Evolutionary conservation across 78 protist species (phyloP), one percentile per base, ranked within the genome.

Genomic region (Creolimax fragrantissima): DNA sequence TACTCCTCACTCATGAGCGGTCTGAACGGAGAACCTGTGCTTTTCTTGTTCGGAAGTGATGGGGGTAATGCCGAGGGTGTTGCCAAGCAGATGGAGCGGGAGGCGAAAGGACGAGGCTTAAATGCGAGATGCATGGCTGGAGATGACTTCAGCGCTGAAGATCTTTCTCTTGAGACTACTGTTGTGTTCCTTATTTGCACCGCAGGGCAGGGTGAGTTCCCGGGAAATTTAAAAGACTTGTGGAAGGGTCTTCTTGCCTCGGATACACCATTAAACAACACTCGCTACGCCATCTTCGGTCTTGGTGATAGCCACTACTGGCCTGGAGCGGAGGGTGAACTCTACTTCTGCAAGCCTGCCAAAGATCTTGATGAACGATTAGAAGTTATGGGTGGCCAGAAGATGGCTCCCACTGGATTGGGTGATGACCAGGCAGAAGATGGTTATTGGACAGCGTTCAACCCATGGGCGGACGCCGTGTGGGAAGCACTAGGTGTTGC

Each of bases 151-250:
- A 86, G 58, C 35, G 41, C 89, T 42, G 93, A 74, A 3, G 93
- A 89, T 5, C 85, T 91, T 3, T 47, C 90, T 6, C 4, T 41
- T 41, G 89, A 90, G n/a, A 2, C 3, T 42, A 35, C 3, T 24
- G 90, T 95, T 44, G 32, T 93, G 43, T 58, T 95, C 42, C 58
- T 91, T 43, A 39, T 90, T 11, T 89, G 94, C 35, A 95, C 96
- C 17, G 91, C 93, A 7, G 96, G 96, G 0, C 96, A 95, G 90
- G 96, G 96, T 45, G 96, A 93, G 85, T 90, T 74, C 45, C 92
- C 93, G 3, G 89, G 35, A n/a, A 95, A 95, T 90, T 36, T 83
- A 3, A n/a, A 47, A n/a, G 91, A 91, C 3, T 91, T 95, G 36
- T 92, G 96, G 94, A 90, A 84, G 89, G 86, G 84, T 4, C 90